Percentiles rank a stretch among this genome's conserved stretches.
Evolutionary conservation across 2,329 filamentous ascomycete genomes (phyloP).

Genomic region (Tolypocladium paradoxum): DNA sequence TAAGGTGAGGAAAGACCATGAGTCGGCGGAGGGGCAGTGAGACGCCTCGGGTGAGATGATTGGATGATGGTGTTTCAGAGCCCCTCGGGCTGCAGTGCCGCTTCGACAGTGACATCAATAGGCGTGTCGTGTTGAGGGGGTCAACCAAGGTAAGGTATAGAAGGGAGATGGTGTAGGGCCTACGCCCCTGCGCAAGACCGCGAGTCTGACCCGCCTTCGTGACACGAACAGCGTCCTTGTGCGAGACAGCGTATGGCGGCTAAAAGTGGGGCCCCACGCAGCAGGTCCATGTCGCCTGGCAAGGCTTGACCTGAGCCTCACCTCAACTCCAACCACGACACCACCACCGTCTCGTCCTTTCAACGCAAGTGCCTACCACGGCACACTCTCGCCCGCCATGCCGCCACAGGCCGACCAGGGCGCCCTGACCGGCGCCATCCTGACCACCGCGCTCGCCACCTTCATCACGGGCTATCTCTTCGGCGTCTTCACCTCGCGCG

Average conservation of each 20-base stretch:
- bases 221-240: no score
- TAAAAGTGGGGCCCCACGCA: background rate
- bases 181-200: no score
- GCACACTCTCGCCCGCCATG: slow-evolving; percentile 11
- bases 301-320: background rate
- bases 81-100: background rate
- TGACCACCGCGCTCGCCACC: slow-evolving; percentile 64
- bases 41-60: no score
- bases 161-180: no score
- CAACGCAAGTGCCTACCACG: background rate
- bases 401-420: slow-evolving; percentile 21
- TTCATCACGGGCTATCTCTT: slow-evolving; percentile 72
- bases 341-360: background rate
- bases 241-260: background rate
- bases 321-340: background rate
- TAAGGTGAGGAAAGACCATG: background rate
- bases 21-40: background rate
- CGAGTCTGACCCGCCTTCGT: no score
- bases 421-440: slow-evolving; percentile 45
- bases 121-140: no score
- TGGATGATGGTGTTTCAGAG: background rate
- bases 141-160: no score
- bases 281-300: background rate
- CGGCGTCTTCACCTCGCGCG: slow-evolving; percentile 59
- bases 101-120: no score